Evolutionary conservation across 139 green algal genomes (phyloP), one percentile per base, ranked within the genome.

Genomic region (Coccomyxa sp.): DNA sequence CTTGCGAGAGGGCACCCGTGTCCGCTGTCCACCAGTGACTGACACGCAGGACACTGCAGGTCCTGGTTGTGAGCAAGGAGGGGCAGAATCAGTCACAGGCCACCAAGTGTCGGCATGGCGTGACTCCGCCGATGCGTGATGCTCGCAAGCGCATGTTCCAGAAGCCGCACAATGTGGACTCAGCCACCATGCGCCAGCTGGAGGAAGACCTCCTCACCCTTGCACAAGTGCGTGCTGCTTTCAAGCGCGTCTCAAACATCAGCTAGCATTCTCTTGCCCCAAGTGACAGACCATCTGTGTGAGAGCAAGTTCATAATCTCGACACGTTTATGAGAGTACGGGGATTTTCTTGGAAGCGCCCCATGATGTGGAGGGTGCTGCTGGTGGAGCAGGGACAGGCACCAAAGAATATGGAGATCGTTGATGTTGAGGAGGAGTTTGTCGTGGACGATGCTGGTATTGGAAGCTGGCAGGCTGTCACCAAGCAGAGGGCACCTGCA

Each of bases 361-460:
- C 38, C 38, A 51, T 51, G 38, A 51, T 51, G 38, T 51, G 3
- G 3, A 11, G 38, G 38, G 7, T 51, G 38, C 38, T 51, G 38
- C 38, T 51, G 38, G 38, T 51, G 38, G 38, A 51, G 81, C 45
- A 84, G 38, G 81, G 71, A 25, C 63, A 67, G 25, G 81, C 67
- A 30, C 51, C 81, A 67, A 13, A 31, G 31, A 15, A 30, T 59
- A 77, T 85, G 30, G 87, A 87, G 51, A 95, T 95, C 84, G 85
- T 90, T 66, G 94, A 97, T 82, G 77, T 90, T 30, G 94, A 97
- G 82, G 94, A 98, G 86, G 91, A 96, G 86, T 98, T 83, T 71
- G 68, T 83, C 45, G 76, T 87, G 45, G 84, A 84, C 76, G 80
- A 82, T 51, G 23, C 79, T 4, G 84, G 84, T 38, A 77, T 74